Evolutionary conservation across 2,329 filamentous ascomycete species (phyloP).

Genomic region (Claviceps spartinae): DNA sequence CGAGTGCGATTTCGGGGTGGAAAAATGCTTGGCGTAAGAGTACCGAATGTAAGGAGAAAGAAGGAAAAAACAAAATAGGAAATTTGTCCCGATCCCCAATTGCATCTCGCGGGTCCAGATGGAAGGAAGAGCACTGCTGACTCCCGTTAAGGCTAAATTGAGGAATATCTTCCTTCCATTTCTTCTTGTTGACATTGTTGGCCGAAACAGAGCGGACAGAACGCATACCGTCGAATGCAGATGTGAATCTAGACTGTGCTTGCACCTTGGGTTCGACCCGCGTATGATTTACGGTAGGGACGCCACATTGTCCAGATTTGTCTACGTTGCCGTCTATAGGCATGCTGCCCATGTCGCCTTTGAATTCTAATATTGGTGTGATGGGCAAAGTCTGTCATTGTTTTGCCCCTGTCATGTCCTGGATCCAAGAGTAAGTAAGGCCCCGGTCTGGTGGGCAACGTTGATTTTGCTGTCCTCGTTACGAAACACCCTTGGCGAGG

Average conservation of each 20-base stretch:
- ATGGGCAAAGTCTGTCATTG: background rate
- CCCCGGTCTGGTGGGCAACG: background rate
- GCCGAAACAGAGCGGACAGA: background rate
- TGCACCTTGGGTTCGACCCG: background rate
- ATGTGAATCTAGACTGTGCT: background rate
- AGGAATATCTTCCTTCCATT: background rate
- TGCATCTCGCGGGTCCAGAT: background rate
- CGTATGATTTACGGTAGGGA: background rate
- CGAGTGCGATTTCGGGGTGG: slow-evolving; percentile 21
- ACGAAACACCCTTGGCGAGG: background rate
- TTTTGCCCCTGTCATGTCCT: background rate
- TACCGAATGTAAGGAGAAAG: slow-evolving; percentile 3
- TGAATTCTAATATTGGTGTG: background rate
- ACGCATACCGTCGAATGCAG: background rate
- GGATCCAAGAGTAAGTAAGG: background rate
- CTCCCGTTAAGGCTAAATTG: background rate
- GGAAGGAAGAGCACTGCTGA: background rate
- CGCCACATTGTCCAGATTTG: slow-evolving; percentile 3
- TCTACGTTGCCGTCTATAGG: slow-evolving; percentile 3
- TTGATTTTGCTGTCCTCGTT: background rate
- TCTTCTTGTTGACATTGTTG: background rate
- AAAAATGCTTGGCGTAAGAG: slow-evolving; percentile 20
- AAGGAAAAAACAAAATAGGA: slow-evolving; percentile 1
- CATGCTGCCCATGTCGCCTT: background rate
- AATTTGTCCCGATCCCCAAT: background rate